Evolutionary conservation across 441 rosid genomes (phyloP), one percentile per base, ranked within the genome.

Genomic region (Eutrema salsugineum): DNA sequence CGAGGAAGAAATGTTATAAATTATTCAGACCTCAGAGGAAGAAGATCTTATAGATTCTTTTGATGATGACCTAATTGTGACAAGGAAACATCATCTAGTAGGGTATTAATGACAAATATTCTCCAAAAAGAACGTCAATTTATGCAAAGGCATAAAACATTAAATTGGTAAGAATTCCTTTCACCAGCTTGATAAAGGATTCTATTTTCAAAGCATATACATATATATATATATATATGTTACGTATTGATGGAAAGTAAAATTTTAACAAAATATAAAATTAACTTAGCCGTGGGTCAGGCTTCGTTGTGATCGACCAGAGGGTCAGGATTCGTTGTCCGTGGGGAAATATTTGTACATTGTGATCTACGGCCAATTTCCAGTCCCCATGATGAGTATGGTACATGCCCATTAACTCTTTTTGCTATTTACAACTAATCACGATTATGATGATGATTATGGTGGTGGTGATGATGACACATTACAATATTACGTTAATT

Each of bases 21-120:
- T 6, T 38, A 65, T 58, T 66, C 27, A 57, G 38, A 66, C 46
- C 32, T 48, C 36, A 56, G 36, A 58, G 61, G 61, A 58, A 64
- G 66, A 48, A 76, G 57, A 70, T 76, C 67, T 75, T 53, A 4
- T 24, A 61, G 74, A 68, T 68, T 62, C 64, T 68, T 68, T 54
- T 44, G 43, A 60, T 68, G 73, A 70, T 70, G 62, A 50, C 71
- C 72, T 57, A 68, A 63, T 47, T 63, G 74, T 63, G 24, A 63
- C 79, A 69, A 47, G 24, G 55, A 70, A 70, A 70, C 75, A 40
- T 70, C 70, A 68, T 69, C 36, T 44, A 36, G 43, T 51, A 42
- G 48, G 47, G 15, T 32, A 30, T 49, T 47, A 32, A 60, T 67
- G 63, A 67, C 33, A 67, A 30, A 15, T 60, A 9, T 60, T 59